Evolutionary conservation across 768 basidiomycete species (phyloP), one percentile per base, ranked within the genome.

Genomic region (Macrolepiota fuliginosa): DNA sequence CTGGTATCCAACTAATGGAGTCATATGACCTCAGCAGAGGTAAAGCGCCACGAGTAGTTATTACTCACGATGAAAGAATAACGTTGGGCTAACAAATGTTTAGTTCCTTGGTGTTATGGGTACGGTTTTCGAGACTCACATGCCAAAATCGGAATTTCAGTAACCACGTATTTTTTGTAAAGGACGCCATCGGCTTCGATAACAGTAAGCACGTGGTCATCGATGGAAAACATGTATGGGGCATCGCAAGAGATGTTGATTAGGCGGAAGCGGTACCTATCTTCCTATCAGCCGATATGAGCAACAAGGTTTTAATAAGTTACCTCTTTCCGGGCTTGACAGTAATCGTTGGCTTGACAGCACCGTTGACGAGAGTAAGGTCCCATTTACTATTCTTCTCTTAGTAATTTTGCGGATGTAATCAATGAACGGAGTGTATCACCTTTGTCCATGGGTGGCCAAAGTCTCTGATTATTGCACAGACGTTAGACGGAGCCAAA

Each of bases 221-320:
- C 80, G 46, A 82, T 76, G 2, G 77, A 76, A 62, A 78, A 79
- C 2, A 54, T 50, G 63, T 73, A 83, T 53, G 74, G 72, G 0
- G 79, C 73, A 59, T 78, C 72, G 63, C 81, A 83, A 40, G 46
- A 67, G n/a, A 67, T 61, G 12, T 65, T 68, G 3, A 71, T 64
- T 24, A 85, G 22, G 5, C 83, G 80, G 70, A 84, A 79, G n/a
- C 83, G 75, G 58, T 81, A 75, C 15, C 82, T 72, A 32, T 54
- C 68, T 9, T 76, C 75, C 0, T 52, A 62, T 2, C 63, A 36
- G 13, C 84, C 79, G 36, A 71, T 0, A 45, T 1, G n/a, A 45
- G 17, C 71, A 9, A 25, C 9, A 12, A 11, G 6, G 24, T 24
- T 25, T 24, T 10, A 12, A 19, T 49, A 11, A 3, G 3, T 4